phyloP scores from a whole-genome alignment of 371 early-diverging fungal genomes.

The Lichtheimia ornata region DNA sequence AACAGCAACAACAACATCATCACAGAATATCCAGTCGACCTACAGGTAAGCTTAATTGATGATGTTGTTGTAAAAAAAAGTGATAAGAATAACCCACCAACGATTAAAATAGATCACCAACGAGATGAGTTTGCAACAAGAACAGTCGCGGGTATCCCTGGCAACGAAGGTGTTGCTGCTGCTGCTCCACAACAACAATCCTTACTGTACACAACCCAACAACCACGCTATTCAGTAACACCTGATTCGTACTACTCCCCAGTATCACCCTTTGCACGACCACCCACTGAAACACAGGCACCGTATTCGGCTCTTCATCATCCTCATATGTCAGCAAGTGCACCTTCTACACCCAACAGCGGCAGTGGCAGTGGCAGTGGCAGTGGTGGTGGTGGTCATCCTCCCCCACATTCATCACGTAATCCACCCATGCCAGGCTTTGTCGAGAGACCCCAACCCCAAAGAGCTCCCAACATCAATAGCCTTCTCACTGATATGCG shows the following conservation, averaged over 20 bases:
- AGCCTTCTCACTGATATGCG: slow-evolving; percentile 6
- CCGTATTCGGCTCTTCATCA: slow-evolving; percentile 3
- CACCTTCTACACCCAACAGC: neutral
- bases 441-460: slow-evolving; percentile 1
- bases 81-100: too few relatives aligned
- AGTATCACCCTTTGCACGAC: neutral
- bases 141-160: neutral
- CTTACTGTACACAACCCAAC: too few relatives aligned
- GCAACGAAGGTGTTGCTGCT: too few relatives aligned
- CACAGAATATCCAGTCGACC: too few relatives aligned
- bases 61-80: neutral
- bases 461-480: slow-evolving; percentile 3
- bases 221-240: neutral
- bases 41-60: neutral
- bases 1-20: neutral
- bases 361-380: neutral
- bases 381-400: neutral
- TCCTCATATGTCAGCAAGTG: neutral
- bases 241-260: neutral
- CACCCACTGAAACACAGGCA: neutral
- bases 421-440: neutral
- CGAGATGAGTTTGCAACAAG: neutral
- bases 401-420: neutral
- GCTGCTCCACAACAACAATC: too few relatives aligned
- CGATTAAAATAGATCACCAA: too few relatives aligned